A percentile compares a stretch with the other conserved stretches of the same genome.
phyloP scores from a whole-genome alignment of 148 eudicot species.

The Rhododendron vialii region DNA sequence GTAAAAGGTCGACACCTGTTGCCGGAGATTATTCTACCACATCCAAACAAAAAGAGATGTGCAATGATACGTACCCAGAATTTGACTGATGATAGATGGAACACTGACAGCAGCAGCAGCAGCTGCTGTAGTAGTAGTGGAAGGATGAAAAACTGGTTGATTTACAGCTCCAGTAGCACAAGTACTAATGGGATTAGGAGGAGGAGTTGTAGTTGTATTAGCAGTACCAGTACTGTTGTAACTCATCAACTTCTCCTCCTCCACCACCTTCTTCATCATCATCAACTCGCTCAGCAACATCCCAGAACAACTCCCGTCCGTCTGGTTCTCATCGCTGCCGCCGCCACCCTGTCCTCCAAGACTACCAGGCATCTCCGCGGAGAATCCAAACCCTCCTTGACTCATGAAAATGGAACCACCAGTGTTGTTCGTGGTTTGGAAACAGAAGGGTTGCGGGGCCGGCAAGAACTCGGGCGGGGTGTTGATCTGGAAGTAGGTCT shows the following conservation, averaged over 20 bases:
- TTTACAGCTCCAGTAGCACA: neutral
- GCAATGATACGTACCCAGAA: constrained; percentile 43
- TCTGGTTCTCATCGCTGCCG: neutral
- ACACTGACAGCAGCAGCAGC: constrained; percentile 12
- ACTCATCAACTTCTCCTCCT: constrained; percentile 37
- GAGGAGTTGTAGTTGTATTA: constrained; percentile 4
- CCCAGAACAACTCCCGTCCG: constrained; percentile 34
- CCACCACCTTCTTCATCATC: constrained; percentile 41
- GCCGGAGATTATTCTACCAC: neutral
- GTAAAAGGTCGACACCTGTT: no score
- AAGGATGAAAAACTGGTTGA: constrained; percentile 17
- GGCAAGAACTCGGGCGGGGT: constrained; percentile 22
- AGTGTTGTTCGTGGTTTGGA: constrained; percentile 24
- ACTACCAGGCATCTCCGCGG: constrained; percentile 17
- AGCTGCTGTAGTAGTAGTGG: neutral
- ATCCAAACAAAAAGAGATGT: constrained; percentile 8
- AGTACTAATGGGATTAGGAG: constrained; percentile 1
- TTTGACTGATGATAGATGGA: constrained; percentile 32
- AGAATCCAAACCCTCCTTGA: constrained; percentile 56
- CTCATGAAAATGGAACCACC: neutral
- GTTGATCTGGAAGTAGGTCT: constrained; percentile 20
- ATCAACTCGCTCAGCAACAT: constrained; percentile 52
- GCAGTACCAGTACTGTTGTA: constrained; percentile 24
- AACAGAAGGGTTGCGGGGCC: constrained; percentile 31
- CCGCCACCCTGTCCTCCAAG: neutral